Evolutionary conservation across 495 filamentous ascomycete species (phyloP).

Genomic region (Hyaloscypha variabilis): DNA sequence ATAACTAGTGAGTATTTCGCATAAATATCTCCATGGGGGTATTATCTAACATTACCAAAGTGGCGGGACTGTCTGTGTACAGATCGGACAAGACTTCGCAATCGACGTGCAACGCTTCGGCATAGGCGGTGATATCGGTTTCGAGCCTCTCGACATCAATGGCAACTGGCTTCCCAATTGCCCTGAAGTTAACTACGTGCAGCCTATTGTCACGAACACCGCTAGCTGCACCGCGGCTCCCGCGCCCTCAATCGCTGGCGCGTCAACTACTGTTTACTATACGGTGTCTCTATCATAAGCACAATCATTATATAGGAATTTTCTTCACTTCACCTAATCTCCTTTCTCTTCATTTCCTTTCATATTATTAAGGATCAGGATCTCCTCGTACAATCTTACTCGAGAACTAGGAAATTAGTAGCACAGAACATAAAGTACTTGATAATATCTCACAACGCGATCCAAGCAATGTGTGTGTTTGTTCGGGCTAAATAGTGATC

Average conservation of each 20-base stretch:
- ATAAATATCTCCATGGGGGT: too few species aligned
- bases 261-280: too few species aligned
- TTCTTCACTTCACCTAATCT: too few species aligned
- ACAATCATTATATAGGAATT: too few species aligned
- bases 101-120: slow-evolving; percentile 1
- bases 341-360: too few species aligned
- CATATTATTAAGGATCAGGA: too few species aligned
- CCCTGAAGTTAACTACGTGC: too few species aligned
- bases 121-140: slow-evolving; percentile 6
- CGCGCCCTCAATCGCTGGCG: too few species aligned
- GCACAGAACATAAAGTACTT: not conserved
- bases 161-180: not conserved
- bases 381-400: too few species aligned
- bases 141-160: slow-evolving; percentile 6
- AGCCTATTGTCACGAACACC: too few species aligned
- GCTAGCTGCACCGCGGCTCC: not conserved
- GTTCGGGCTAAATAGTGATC: not conserved
- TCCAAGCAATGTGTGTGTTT: not conserved
- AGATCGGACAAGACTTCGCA: not conserved
- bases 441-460: not conserved
- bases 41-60: not conserved
- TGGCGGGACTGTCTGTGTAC: not conserved
- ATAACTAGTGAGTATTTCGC: not conserved
- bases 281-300: too few species aligned
- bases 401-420: too few species aligned